Evolutionary conservation across 73 alveolate genomes (phyloP).

Genomic region (Stentor coeruleus): DNA sequence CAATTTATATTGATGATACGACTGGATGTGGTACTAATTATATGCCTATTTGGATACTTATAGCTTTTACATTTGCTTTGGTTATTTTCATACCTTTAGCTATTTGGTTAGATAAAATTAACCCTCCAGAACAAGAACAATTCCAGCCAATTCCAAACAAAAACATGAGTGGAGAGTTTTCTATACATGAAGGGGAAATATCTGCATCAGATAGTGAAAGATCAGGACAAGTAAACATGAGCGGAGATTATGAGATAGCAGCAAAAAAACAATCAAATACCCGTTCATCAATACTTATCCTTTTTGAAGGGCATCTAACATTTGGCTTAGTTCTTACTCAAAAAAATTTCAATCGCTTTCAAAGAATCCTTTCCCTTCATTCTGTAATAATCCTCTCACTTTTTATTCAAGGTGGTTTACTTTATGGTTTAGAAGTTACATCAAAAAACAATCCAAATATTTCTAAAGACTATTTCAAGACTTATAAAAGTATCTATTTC

Average conservation of each 20-base stretch:
- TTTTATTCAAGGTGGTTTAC: background rate
- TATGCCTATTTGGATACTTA: background rate
- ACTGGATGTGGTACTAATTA: background rate
- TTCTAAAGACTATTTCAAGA: background rate
- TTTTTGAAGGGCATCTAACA: conserved; percentile 16
- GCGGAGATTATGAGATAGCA: background rate
- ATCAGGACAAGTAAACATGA: background rate
- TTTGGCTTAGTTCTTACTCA: background rate
- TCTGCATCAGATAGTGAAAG: background rate
- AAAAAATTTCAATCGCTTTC: background rate
- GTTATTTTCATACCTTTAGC: background rate
- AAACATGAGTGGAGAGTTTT: background rate
- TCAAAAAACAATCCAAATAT: too few species aligned
- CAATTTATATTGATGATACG: background rate
- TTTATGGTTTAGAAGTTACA: background rate
- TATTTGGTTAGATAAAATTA: background rate
- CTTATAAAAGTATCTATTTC: conserved; percentile 8
- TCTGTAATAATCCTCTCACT: background rate
- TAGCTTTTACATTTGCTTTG: background rate
- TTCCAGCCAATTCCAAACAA: background rate
- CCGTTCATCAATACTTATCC: background rate
- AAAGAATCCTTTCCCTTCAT: background rate
- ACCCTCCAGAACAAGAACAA: background rate
- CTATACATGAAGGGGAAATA: background rate
- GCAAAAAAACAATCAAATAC: background rate